Evolutionary conservation across 805 yeast genomes (phyloP), one percentile per base, ranked within the genome.

Genomic region (Candida cerambycidarum): DNA sequence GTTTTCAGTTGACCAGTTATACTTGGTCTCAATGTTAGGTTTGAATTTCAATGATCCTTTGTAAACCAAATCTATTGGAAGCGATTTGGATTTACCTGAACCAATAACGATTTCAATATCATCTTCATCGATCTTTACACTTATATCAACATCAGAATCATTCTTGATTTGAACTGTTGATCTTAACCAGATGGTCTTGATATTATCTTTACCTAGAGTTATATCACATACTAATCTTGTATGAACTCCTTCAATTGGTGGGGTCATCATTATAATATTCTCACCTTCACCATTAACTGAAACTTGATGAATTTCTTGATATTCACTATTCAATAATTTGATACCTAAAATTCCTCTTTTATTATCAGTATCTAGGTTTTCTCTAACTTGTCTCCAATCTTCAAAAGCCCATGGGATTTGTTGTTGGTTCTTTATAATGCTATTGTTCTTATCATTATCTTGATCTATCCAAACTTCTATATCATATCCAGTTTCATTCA

Each of bases 311-410:
- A 84, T 57, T 1, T 73, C 69, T 5, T 75, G 75, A 56, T 83
- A 90, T 0, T 66, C 66, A 0, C 86, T 73, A 30, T 71, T 81
- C 2, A 76, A 33, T 17, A 90, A 61, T 33, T 73, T 70, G n/a
- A 90, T 71, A 0, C 85, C 89, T 23, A 92, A 62, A 3, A 73
- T 66, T 35, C 80, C 82, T n/a, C 70, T 71, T 14, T 75, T 78
- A 32, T 75, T 79, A 42, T 84, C 84, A 3, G 84, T 78, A 47
- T 79, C 82, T 43, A 90, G 66, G 42, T 81, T 80, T 56, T 92
- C 96, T 61, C 99, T 82, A 17, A 89, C 77, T 23, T 75, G 74
- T 47, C 87, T 74, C 97, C 98, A 93, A 57, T 92, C 97, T 55
- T 90, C 96, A 67, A 95, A 95, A 31, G 89, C 82, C 97, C 98